phyloP scores from a whole-genome alignment of 805 yeast species.

The Cephaloascus albidus region DNA sequence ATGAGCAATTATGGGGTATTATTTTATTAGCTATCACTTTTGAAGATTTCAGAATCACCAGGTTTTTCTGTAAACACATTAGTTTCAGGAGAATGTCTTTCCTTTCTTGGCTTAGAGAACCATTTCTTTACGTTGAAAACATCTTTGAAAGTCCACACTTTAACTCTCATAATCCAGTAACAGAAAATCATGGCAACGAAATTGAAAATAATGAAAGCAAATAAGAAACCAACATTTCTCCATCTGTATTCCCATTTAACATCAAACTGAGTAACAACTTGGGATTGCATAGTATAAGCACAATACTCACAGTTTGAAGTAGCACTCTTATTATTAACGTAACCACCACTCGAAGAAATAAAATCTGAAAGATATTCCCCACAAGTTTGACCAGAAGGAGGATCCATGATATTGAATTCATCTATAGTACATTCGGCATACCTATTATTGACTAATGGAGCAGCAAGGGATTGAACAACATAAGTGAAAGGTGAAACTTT shows the following conservation, averaged over 20 bases:
- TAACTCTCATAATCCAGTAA: constrained; percentile 26
- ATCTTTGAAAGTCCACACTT: constrained; percentile 3
- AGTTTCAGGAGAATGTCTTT: not conserved
- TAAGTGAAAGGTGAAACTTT: constrained; percentile 38
- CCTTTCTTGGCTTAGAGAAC: not conserved
- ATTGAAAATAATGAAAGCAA: constrained; percentile 32
- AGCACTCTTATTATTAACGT: constrained; percentile 23
- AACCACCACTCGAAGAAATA: constrained; percentile 30
- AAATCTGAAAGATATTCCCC: constrained; percentile 27
- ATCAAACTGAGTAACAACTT: constrained; percentile 23
- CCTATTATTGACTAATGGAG: constrained; percentile 28
- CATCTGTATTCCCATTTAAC: constrained; percentile 37
- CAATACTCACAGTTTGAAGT: constrained; percentile 24
- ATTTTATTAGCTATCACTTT: too few species aligned
- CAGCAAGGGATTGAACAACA: constrained; percentile 32
- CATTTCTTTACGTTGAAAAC: not conserved
- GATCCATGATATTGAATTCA: constrained; percentile 27
- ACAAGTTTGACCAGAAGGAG: constrained; percentile 42
- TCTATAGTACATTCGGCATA: constrained; percentile 21
- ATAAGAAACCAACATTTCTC: constrained; percentile 57
- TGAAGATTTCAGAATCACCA: not conserved
- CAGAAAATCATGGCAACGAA: constrained; percentile 24
- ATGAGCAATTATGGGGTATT: too few species aligned
- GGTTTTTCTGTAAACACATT: not conserved
- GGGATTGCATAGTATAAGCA: constrained; percentile 12